Base-by-base conservation (phyloP, 1,284 basidiomycete genomes). In the Puccinia polysora region DNA sequence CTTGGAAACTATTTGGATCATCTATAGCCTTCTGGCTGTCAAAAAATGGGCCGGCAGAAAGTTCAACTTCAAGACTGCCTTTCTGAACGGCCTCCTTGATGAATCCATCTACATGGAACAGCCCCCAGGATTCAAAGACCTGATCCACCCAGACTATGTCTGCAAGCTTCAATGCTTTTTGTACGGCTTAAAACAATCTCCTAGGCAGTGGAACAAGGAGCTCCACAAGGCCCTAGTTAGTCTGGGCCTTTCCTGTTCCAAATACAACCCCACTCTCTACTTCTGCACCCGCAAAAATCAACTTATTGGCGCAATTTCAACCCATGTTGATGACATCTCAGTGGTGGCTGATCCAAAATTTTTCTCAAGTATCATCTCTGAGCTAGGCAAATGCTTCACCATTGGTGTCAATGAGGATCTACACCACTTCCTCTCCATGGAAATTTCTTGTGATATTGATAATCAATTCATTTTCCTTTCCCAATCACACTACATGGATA, bases 11-110 rank as follows among this genome's bases (percentile, higher is more conserved):
- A 10, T 74, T 1, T n/a, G 72, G 2, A 10, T 55, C 10, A 34
- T 73, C 18, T 62, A 69, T 10, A 36, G 65, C 15, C 45, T 73
- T 12, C 36, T 64, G 4, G 62, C 47, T 3, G 15, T 18, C 18
- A 49, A 56, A 14, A 34, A 30, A 4, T 67, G 45, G 58, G 38
- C 43, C 14, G 59, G 64, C 15, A 20, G 59, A 7, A 63, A 73
- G 40, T 20, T 73, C 23, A 63, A 73, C 20, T 43, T 73, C 59
- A 63, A 40, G 23, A 63, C 59, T 28, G 40, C 59, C 2, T 63
- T 63, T 49, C 52, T 73, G 4, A 55, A 73, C 36, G 71, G 63
- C 23, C 18, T 25, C 15, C 49, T 73, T 3, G 34, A 49, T n/a
- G 25, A 65, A 12, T 10, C 15, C 14, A 50, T 72, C 23, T 59